phyloP scores from a whole-genome alignment of 2,329 filamentous ascomycete genomes.

The Dactylellina cionopaga region DNA sequence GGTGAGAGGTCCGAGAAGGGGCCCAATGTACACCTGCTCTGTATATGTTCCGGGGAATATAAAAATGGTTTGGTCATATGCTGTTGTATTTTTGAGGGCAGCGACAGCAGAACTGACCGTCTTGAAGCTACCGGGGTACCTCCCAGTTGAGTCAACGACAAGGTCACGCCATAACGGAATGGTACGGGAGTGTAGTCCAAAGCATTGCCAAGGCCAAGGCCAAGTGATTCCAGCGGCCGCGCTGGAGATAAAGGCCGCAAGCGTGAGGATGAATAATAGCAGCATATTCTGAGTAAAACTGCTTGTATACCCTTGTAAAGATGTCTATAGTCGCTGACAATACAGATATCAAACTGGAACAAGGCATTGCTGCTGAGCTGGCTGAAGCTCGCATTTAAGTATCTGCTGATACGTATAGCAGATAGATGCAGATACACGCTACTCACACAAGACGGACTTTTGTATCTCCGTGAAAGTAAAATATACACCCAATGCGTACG shows the following conservation, averaged over 20 bases:
- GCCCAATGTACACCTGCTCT: slow-evolving; percentile 69
- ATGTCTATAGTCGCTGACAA: not conserved
- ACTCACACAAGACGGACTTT: slow-evolving; percentile 27
- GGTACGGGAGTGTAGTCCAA: slow-evolving; percentile 15
- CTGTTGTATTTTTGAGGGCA: slow-evolving; percentile 37
- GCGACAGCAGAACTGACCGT: slow-evolving; percentile 25
- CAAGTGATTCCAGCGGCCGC: slow-evolving; percentile 18
- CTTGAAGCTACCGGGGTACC: slow-evolving; percentile 24
- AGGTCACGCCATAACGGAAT: slow-evolving; percentile 25
- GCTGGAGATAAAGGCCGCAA: slow-evolving; percentile 5
- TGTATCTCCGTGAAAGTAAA: slow-evolving; percentile 27
- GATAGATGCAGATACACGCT: too few species aligned
- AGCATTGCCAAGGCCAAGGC: slow-evolving; percentile 25
- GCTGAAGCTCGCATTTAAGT: not conserved
- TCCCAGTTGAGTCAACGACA: slow-evolving; percentile 30
- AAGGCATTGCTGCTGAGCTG: not conserved
- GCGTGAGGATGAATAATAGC: not conserved
- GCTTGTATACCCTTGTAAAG: not conserved
- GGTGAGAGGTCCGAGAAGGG: slow-evolving; percentile 64
- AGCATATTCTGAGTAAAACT: slow-evolving; percentile 28
- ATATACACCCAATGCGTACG: not conserved
- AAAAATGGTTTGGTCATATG: slow-evolving; percentile 64
- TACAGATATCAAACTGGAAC: not conserved
- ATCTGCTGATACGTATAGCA: too few species aligned
- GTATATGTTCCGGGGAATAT: slow-evolving; percentile 70